phyloP scores from a whole-genome alignment of 495 filamentous ascomycete genomes.

The Xylaria intraflava region DNA sequence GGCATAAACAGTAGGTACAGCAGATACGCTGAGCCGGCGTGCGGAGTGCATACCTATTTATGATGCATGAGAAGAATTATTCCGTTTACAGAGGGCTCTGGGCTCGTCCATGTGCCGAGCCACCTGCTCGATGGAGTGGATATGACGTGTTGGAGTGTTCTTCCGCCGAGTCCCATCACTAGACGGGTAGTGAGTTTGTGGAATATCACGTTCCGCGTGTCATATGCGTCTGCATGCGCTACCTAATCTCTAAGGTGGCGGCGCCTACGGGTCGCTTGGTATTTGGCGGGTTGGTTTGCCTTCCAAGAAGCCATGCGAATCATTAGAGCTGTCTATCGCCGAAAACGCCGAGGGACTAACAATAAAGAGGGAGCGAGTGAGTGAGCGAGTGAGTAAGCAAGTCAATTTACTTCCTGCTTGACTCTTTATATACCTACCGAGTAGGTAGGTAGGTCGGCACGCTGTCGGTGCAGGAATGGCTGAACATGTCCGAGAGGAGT shows the following conservation, averaged over 20 bases:
- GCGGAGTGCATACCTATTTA: background rate
- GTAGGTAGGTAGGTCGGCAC: too few relatives aligned
- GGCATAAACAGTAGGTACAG: background rate
- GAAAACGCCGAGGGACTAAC: too few relatives aligned
- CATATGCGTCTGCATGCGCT: slow-evolving; percentile 1
- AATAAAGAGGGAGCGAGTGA: too few relatives aligned
- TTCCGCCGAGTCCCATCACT: background rate
- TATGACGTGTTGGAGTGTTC: slow-evolving; percentile 3
- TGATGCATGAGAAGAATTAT: background rate
- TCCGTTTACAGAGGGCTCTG: background rate
- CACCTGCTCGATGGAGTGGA: background rate
- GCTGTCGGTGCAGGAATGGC: too few relatives aligned
- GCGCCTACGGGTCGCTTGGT: background rate
- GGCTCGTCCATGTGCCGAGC: background rate
- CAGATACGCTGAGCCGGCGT: background rate
- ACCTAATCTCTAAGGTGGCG: too few relatives aligned
- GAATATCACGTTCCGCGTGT: slow-evolving; percentile 7
- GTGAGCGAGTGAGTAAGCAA: too few relatives aligned
- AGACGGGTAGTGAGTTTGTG: background rate
- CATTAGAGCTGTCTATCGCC: background rate
- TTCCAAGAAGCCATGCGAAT: background rate
- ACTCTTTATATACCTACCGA: too few relatives aligned
- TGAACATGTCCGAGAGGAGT: too few relatives aligned
- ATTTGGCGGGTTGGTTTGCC: background rate
- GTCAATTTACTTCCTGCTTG: too few relatives aligned